A percentile compares a stretch with the other conserved stretches of the same genome.
Evolutionary conservation across 495 filamentous ascomycete genomes (phyloP).

Genomic region (Cercophora scortea): DNA sequence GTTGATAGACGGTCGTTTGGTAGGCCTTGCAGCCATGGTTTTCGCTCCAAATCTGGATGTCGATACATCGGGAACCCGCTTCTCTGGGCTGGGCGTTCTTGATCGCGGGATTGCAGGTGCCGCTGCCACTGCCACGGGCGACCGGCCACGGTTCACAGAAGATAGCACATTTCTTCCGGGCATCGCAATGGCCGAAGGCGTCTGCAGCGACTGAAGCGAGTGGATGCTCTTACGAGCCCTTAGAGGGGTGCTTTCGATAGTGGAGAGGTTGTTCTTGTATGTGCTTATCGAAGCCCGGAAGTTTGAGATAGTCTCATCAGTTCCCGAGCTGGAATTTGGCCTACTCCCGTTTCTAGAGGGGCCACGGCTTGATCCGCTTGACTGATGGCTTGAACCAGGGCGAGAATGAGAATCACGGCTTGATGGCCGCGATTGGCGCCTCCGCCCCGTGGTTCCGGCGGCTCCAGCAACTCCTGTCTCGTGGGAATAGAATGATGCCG

Average conservation of each 20-base stretch:
- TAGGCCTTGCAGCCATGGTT: conserved; percentile 38
- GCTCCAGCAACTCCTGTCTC: not conserved
- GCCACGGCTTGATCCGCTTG: conserved; percentile 25
- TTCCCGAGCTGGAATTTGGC: conserved; percentile 33
- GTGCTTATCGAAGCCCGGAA: conserved; percentile 24
- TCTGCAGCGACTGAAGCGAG: conserved; percentile 11
- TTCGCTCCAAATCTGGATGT: conserved; percentile 39
- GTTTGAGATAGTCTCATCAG: conserved; percentile 18
- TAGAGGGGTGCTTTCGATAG: conserved; percentile 28
- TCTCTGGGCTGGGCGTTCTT: conserved; percentile 39
- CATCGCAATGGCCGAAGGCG: conserved; percentile 4
- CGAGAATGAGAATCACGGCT: conserved; percentile 32
- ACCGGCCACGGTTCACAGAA: not conserved
- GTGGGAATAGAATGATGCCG: conserved; percentile 30
- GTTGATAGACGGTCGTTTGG: conserved; percentile 47
- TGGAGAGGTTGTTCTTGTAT: conserved; percentile 27
- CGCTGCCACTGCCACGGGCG: conserved; percentile 9
- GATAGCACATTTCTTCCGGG: not conserved
- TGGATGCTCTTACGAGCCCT: conserved; percentile 18
- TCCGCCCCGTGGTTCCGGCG: conserved; percentile 4
- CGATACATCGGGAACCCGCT: conserved; percentile 15
- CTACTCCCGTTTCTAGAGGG: conserved; percentile 25
- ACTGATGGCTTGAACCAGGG: conserved; percentile 38
- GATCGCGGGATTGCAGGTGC: conserved; percentile 14
- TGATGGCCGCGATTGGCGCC: conserved; percentile 26